phyloP scores from a whole-genome alignment of 129 eudicot species.

The Chrysanthemum lavandulifolium region DNA sequence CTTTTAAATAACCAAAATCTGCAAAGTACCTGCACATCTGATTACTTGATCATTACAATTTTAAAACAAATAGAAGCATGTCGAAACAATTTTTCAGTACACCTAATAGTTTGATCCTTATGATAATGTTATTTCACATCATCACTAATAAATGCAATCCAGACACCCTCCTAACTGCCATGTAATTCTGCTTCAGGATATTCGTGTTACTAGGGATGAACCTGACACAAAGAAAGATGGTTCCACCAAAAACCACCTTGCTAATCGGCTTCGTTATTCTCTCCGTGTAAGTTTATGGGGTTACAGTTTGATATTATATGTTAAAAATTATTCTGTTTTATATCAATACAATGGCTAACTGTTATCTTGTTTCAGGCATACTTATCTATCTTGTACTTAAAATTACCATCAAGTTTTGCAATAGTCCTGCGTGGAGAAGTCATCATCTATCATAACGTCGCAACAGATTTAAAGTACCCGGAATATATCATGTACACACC shows the following conservation, averaged over 20 bases:
- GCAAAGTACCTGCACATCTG: no score
- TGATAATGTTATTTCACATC: no score
- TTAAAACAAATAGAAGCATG: no score
- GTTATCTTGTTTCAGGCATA: constrained; percentile 54
- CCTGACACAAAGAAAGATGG: constrained; percentile 23
- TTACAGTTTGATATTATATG: neutral
- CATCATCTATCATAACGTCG: constrained; percentile 64
- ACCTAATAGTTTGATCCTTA: no score
- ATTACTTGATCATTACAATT: no score
- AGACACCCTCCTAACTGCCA: no score
- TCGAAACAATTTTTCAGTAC: no score
- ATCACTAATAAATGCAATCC: no score
- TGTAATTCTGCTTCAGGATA: constrained; percentile 55
- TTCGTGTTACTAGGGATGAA: constrained; percentile 47
- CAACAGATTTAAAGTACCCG: constrained; percentile 70
- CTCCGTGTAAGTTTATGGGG: constrained; percentile 68
- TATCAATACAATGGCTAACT: constrained; percentile 4
- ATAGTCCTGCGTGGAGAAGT: constrained; percentile 65
- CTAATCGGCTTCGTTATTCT: constrained; percentile 64
- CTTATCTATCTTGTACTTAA: constrained; percentile 74
- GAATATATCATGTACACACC: constrained; percentile 85
- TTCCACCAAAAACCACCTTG: constrained; percentile 59
- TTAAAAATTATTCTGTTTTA: neutral
- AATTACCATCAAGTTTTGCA: constrained; percentile 56
- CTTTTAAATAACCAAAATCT: no score